Percentiles rank a stretch among this genome's conserved stretches.
Evolutionary conservation across 2,329 filamentous ascomycete species (phyloP).

Genomic region (Xylariaceae sp.): DNA sequence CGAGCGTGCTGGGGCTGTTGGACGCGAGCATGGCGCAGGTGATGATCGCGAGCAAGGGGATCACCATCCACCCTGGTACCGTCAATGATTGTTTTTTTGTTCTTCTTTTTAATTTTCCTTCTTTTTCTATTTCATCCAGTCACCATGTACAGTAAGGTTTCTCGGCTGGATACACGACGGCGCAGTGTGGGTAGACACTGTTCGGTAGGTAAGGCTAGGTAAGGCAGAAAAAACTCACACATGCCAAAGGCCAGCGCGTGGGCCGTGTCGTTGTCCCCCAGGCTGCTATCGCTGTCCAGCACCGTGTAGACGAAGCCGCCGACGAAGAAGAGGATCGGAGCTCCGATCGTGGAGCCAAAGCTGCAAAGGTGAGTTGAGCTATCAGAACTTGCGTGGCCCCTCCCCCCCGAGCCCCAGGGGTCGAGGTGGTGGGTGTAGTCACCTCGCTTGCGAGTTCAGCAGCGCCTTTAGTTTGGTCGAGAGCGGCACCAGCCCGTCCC

Average conservation of each 20-base stretch:
- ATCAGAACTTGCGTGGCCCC: no score
- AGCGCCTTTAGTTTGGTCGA: conserved; percentile 21
- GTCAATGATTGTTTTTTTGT: background rate
- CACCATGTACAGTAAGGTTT: no score
- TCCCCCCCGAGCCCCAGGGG: no score
- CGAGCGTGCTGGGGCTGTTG: conserved; percentile 22
- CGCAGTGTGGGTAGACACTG: no score
- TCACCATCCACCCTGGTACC: conserved; percentile 26
- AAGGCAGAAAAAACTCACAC: conserved; percentile 18
- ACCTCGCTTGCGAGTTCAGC: conserved; percentile 23
- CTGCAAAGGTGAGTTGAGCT: conserved; percentile 7
- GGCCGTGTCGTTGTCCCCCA: conserved; percentile 24
- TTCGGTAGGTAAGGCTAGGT: no score
- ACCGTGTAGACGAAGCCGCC: conserved; percentile 24
- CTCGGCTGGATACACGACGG: no score
- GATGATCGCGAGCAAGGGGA: conserved; percentile 25
- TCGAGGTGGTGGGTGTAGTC: background rate
- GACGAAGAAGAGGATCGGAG: conserved; percentile 23
- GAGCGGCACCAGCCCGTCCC: conserved; percentile 15
- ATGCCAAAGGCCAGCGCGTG: conserved; percentile 26
- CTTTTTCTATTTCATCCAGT: no score
- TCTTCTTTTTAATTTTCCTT: no score
- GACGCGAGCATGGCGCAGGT: conserved; percentile 26
- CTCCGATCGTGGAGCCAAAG: conserved; percentile 23
- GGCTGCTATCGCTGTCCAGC: conserved; percentile 18